Base-by-base conservation (phyloP, 2,329 filamentous ascomycete genomes). In the Penicillium aurantiogriseum region DNA sequence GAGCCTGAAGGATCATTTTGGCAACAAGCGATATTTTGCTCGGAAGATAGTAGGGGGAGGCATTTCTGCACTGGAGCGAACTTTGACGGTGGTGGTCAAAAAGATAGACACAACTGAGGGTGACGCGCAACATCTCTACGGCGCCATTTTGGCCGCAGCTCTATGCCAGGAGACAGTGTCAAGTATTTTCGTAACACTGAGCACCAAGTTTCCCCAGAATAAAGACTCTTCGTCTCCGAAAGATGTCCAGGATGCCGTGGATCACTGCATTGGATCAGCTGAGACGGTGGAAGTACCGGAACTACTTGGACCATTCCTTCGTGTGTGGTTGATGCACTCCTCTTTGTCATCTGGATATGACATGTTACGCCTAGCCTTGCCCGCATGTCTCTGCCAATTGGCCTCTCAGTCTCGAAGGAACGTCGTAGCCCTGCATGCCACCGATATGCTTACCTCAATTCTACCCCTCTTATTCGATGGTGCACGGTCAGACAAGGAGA, bases 1-100 rank as follows among this genome's bases (percentile, higher is more conserved):
- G 47, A 86, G 87, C 15, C 83, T 99, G 63, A 84, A 86, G 53
- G 86, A 86, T 45, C 92, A 97, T 73, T 82, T 88, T 46, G 93
- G 92, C 21, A 99, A 97, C 75, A 85, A 88, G 68, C 85, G 90
- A 65, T 97, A 93, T 77, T 97, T 97, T 72, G 84, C 86, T 57
- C 87, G 86, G 64, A 83, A 86, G 63, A 85, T 95, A 31, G 84
- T 90, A 57, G 87, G 85, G 23, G 89, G 88, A 56, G 92, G 93
- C 4, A 96, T 91, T 88, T 82, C 86, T 62, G 84, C 86, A 8
- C 73, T 97, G 54, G 88, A 94, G 68, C 85, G 90, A 69, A 85
- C 84, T 6, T 83, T 76, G 84, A 83, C 60, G 86, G 85, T 71
- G 86, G 87, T 72, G 85, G 88, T 35, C 76, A 86, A 52, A 81